Evolutionary conservation across 352 stramenopile genomes (phyloP).

Genomic region (Aphanomyces stellatus): DNA sequence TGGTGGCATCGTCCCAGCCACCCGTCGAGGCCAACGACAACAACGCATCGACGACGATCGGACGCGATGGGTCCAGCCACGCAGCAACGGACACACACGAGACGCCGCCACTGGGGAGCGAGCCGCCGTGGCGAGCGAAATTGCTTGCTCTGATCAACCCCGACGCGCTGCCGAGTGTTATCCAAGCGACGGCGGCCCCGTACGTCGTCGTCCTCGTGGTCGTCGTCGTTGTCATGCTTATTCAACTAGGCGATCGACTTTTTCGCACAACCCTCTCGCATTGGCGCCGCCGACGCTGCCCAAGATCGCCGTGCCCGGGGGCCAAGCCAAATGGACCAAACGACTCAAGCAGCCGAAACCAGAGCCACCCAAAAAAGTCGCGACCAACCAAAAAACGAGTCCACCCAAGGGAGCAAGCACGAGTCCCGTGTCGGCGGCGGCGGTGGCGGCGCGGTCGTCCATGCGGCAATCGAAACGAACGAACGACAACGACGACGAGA

Average conservation of each 20-base stretch:
- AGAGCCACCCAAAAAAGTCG: neutral
- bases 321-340: neutral
- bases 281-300: conserved; percentile 8
- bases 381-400: conserved; percentile 4
- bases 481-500: no score
- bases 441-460: no score
- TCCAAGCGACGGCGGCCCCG: no score
- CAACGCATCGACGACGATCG: neutral
- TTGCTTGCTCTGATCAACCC: neutral
- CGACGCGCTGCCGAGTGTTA: neutral
- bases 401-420: neutral
- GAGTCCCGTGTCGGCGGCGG: no score
- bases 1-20: neutral
- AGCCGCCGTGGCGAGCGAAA: neutral
- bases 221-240: no score
- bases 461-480: no score
- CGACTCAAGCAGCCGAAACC: conserved; percentile 7
- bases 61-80: no score
- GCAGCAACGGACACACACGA: neutral
- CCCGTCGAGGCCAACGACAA: neutral
- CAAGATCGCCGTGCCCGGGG: conserved; percentile 7
- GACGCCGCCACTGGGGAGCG: neutral
- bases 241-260: no score
- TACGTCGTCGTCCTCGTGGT: no score
- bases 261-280: neutral